Base-by-base conservation (phyloP, 345 rosid genomes). In the Camelina laxa region DNA sequence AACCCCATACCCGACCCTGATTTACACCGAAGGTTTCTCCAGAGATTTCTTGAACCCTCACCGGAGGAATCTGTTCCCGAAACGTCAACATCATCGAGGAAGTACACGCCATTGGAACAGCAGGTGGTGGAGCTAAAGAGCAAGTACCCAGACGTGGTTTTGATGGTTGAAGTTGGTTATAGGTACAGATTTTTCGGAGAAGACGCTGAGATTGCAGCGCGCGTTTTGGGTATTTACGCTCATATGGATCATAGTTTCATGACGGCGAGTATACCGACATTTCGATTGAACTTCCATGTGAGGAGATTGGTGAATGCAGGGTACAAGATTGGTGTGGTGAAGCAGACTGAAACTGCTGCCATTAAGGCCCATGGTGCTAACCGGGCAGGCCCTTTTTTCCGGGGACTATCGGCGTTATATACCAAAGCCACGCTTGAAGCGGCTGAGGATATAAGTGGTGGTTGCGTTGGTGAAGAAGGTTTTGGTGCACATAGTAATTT, bases 91-190 rank as follows among this genome's bases (percentile, higher is more conserved):
- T 60, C 82, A 1, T 55, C 65, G 48, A 80, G 56, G 42, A 89
- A 88, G 59, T 85, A 84, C 84, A 94, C 98, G 33, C 98, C 98
- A 4, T 65, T 94, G 54, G 98, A 94, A 41, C 85, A 86, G 24
- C 98, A 94, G 58, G 95, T 94, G 17, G 81, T 90, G 50, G 91
- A 88, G 60, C 82, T 94, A 4, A 94, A 91, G 72, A 70, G 27
- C 27, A 84, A 78, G 59, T 78, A 91, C 59, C 89, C 91, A 0
- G 97, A 91, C 50, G 93, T 94, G 27, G 80, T 94, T 21, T 75
- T 94, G 77, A 91, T 94, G 98, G 81, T 91, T 38, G 97, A 94
- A 80, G 98, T 94, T 49, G 98, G 97, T 61, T 94, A 94, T 84
- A 86, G 84, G 88, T 91, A 81, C 49, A 83, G 97, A 9, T 94